Evolutionary conservation across 1,139 yeast genomes (phyloP).

Genomic region (Sugiyamaella paludigena): DNA sequence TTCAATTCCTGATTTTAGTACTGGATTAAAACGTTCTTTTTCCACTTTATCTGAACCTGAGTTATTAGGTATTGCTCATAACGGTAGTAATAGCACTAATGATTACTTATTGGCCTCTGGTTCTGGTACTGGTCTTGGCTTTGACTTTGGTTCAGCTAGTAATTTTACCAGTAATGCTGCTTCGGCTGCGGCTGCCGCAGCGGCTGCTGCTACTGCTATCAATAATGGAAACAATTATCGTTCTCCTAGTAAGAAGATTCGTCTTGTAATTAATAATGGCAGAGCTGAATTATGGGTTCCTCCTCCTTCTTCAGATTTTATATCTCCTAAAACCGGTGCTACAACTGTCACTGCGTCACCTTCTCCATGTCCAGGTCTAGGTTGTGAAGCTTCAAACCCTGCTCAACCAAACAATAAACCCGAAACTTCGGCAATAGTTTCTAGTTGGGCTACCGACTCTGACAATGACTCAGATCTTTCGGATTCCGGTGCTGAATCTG

Average conservation of each 20-base stretch:
- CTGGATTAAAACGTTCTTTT: constrained; percentile 11
- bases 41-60: constrained; percentile 15
- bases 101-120: not conserved
- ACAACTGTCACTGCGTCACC: constrained; percentile 8
- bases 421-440: not conserved
- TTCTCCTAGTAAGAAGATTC: constrained; percentile 3
- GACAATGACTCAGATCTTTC: constrained; percentile 9
- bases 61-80: not conserved
- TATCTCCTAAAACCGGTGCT: constrained; percentile 1
- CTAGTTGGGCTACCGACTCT: constrained; percentile 11
- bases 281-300: constrained; percentile 15
- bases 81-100: not conserved
- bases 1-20: constrained; percentile 8
- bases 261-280: constrained; percentile 14
- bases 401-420: not conserved
- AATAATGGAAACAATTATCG: too few species aligned
- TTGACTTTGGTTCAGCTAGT: too few species aligned
- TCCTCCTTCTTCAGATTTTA: not conserved
- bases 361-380: constrained; percentile 1
- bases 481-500: constrained; percentile 21
- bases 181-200: not conserved
- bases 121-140: not conserved
- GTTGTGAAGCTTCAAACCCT: not conserved
- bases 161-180: too few species aligned
- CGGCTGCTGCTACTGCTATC: not conserved